phyloP scores from a whole-genome alignment of 805 yeast species.

The Nakazawaea siamensis region DNA sequence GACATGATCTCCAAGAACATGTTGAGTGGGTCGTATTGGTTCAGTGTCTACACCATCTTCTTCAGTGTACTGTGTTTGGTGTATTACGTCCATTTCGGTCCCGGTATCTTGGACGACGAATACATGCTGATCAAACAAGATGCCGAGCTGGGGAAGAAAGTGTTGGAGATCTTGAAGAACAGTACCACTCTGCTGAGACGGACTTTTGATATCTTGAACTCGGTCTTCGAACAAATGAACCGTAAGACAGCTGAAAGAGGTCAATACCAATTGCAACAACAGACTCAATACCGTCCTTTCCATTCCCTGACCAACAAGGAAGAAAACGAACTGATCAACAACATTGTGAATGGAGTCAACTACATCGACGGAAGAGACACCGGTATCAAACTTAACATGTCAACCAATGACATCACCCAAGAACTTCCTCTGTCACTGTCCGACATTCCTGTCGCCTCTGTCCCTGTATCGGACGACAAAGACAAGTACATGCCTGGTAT shows the following conservation, averaged over 20 bases:
- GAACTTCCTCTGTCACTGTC: background rate
- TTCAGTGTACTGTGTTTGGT: constrained; percentile 83
- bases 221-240: constrained; percentile 73
- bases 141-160: constrained; percentile 75
- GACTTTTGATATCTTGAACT: constrained; percentile 71
- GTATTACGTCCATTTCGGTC: constrained; percentile 58
- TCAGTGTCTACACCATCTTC: constrained; percentile 80
- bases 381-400: constrained; percentile 21
- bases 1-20: constrained; percentile 68
- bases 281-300: constrained; percentile 8
- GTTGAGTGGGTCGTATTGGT: constrained; percentile 85
- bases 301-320: constrained; percentile 10
- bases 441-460: background rate
- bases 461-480: background rate
- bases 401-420: constrained; percentile 1
- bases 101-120: constrained; percentile 39
- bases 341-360: constrained; percentile 23
- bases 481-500: constrained; percentile 65
- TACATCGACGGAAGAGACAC: constrained; percentile 26
- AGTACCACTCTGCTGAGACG: constrained; percentile 72
- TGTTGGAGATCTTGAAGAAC: constrained; percentile 62
- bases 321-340: constrained; percentile 16
- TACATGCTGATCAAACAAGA: constrained; percentile 57
- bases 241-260: constrained; percentile 45
- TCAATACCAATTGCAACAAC: background rate